Evolutionary conservation across 2,329 filamentous ascomycete genomes (phyloP).

Genomic region (Colletotrichum coccodes): DNA sequence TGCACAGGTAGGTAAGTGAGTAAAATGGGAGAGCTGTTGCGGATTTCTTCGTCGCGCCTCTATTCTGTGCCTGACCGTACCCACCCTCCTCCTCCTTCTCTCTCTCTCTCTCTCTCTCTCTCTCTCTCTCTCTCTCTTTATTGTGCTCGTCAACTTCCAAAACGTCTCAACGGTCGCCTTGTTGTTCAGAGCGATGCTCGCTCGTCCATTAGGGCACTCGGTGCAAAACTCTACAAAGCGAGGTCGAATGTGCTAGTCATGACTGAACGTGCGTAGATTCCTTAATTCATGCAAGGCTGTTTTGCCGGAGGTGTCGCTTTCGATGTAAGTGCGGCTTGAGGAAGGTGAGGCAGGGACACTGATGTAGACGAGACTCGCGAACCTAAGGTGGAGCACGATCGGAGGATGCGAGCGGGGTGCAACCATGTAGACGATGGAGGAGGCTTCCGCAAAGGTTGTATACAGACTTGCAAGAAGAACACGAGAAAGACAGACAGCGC

Average conservation of each 20-base stretch:
- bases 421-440: not conserved
- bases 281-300: not conserved
- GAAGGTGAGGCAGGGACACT: not conserved
- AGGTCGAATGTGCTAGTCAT: not conserved
- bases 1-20: no score
- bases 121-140: no score
- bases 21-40: no score
- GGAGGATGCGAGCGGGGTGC: not conserved
- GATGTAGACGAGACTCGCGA: not conserved
- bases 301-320: not conserved
- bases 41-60: not conserved
- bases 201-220: not conserved
- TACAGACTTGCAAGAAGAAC: not conserved
- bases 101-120: no score
- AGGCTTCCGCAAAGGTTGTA: not conserved
- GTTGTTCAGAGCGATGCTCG: not conserved
- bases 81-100: no score
- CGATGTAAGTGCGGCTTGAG: not conserved
- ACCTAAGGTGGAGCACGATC: slow-evolving; percentile 4
- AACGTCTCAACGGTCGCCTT: not conserved
- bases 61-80: not conserved
- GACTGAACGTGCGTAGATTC: not conserved
- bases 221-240: not conserved
- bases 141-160: not conserved
- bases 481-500: not conserved